A percentile compares a stretch with the other conserved stretches of the same genome.
phyloP scores from a whole-genome alignment of 257 asterid genomes.

The Forsythia viridissima region DNA sequence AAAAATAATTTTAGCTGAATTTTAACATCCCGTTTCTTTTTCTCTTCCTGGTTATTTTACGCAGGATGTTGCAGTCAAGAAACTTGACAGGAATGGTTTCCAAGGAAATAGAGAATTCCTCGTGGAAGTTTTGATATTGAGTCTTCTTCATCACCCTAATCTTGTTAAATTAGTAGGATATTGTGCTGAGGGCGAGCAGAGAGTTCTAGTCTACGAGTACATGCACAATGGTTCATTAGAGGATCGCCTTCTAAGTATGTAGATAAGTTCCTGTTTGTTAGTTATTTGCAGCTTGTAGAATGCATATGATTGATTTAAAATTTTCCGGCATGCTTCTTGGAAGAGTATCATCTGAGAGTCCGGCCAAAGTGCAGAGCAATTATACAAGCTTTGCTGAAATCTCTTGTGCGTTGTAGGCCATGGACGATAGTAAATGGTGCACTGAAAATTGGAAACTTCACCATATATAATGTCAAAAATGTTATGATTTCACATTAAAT shows the following conservation, averaged over 20 bases:
- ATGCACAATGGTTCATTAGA: conserved; percentile 58
- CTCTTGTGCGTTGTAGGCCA: too few relatives aligned
- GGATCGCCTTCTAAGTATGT: conserved; percentile 57
- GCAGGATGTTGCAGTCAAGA: conserved; percentile 65
- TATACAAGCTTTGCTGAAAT: too few relatives aligned
- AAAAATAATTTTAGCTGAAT: background rate
- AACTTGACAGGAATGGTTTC: conserved; percentile 58
- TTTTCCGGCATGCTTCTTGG: background rate
- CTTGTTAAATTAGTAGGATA: conserved; percentile 63
- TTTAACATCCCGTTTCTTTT: background rate
- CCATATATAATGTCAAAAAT: too few relatives aligned
- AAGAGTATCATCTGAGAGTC: too few relatives aligned
- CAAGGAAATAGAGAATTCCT: conserved; percentile 65
- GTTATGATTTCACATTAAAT: background rate
- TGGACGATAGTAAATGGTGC: too few relatives aligned
- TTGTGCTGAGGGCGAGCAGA: conserved; percentile 62
- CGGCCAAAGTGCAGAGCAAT: too few relatives aligned
- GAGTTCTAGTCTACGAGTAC: conserved; percentile 56
- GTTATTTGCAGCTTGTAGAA: background rate
- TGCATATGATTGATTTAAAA: too few relatives aligned
- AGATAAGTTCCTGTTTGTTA: background rate
- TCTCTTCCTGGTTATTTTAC: background rate
- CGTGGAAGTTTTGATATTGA: conserved; percentile 57
- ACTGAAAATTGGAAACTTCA: too few relatives aligned
- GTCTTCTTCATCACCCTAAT: conserved; percentile 54